A percentile compares a stretch with the other conserved stretches of the same genome.
phyloP scores from a whole-genome alignment of 2,329 filamentous ascomycete species.

The Stachybotrys chartarum region DNA sequence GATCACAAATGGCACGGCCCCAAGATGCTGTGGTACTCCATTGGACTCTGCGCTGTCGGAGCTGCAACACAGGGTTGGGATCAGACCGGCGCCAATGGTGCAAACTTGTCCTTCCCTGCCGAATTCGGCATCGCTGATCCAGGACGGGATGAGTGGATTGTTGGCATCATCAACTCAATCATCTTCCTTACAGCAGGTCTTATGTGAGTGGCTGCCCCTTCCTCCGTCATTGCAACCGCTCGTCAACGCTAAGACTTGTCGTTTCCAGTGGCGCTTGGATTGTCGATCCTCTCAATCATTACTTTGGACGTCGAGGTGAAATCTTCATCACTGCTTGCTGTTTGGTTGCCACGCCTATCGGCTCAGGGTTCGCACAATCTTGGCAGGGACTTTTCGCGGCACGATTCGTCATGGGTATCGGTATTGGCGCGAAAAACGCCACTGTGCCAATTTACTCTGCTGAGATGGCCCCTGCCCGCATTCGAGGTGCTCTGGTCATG shows the following conservation, averaged over 20 bases:
- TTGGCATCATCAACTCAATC: slow-evolving; percentile 25
- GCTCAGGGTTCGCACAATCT: slow-evolving; percentile 48
- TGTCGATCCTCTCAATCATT: slow-evolving; percentile 46
- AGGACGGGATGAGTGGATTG: slow-evolving; percentile 37
- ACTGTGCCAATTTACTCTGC: slow-evolving; percentile 64
- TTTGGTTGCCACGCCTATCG: slow-evolving; percentile 13
- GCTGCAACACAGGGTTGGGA: slow-evolving; percentile 57
- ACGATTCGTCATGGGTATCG: slow-evolving; percentile 59
- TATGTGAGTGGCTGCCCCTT: slow-evolving; percentile 36
- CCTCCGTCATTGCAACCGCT: too few species aligned
- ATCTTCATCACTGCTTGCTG: slow-evolving; percentile 53
- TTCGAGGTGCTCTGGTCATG: slow-evolving; percentile 70
- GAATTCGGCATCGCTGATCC: slow-evolving; percentile 24
- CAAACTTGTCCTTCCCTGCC: slow-evolving; percentile 52
- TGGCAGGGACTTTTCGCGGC: slow-evolving; percentile 59
- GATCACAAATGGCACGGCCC: slow-evolving; percentile 53
- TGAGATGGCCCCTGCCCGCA: slow-evolving; percentile 56
- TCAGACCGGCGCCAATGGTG: slow-evolving; percentile 55
- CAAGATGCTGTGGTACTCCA: slow-evolving; percentile 32
- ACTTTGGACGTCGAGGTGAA: slow-evolving; percentile 56
- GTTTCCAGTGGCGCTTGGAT: slow-evolving; percentile 16
- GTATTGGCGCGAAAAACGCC: slow-evolving; percentile 55
- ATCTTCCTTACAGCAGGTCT: slow-evolving; percentile 41
- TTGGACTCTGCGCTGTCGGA: slow-evolving; percentile 46
- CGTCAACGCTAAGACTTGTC: neutral